Conservation (phyloP, 148 eudicot genomes). For the Rhododendron griersonianum region DNA sequence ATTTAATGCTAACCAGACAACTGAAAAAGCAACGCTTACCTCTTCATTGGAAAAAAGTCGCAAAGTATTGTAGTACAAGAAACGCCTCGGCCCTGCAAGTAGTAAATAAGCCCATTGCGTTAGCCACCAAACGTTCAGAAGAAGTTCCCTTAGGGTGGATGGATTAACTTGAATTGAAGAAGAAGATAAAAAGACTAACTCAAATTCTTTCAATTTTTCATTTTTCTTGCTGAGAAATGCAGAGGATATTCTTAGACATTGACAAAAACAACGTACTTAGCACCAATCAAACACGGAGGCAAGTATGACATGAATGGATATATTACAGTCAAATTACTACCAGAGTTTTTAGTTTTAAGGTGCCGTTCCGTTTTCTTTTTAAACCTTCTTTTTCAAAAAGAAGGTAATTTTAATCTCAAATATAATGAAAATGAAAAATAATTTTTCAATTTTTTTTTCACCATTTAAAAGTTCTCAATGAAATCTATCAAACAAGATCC, state of each 20-base stretch:
- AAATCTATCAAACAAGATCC: too few species aligned
- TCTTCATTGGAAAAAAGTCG: constrained; percentile 67
- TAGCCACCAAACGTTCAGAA: not conserved
- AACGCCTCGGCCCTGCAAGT: constrained; percentile 66
- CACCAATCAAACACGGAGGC: not conserved
- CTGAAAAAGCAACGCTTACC: constrained; percentile 32
- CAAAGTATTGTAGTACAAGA: constrained; percentile 53
- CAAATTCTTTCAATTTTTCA: not conserved
- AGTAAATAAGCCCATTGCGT: constrained; percentile 8
- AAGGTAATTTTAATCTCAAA: too few species aligned
- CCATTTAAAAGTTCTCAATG: too few species aligned
- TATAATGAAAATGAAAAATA: too few species aligned
- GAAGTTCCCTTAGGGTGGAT: not conserved
- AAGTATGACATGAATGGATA: not conserved
- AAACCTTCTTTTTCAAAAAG: too few species aligned
- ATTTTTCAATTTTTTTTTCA: too few species aligned
- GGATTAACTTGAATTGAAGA: not conserved
- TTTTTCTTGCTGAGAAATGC: not conserved
- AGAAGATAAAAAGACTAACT: not conserved
- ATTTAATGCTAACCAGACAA: not conserved
- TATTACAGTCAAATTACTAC: not conserved
- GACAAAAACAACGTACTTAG: not conserved
- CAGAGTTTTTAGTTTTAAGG: not conserved
- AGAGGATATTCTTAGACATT: not conserved
- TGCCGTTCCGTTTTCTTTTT: too few species aligned